phyloP scores from a whole-genome alignment of 768 basidiomycete species.

The Rhizopogon vinicolor region DNA sequence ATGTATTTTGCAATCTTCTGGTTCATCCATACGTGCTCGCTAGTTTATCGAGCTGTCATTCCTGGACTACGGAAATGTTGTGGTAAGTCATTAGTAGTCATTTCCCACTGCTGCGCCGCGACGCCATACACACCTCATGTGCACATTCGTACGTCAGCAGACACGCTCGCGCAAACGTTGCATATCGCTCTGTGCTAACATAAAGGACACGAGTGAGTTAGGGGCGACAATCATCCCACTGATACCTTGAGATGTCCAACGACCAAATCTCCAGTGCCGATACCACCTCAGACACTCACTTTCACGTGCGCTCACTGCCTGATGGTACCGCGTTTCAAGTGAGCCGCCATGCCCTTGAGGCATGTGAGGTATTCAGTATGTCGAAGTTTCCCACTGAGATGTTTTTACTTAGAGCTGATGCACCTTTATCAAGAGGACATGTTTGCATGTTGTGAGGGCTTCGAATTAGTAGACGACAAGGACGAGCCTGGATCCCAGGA shows the following conservation, averaged over 20 bases:
- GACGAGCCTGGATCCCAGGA: constrained; percentile 14
- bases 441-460: constrained; percentile 56
- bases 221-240: not conserved
- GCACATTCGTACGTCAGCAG: not conserved
- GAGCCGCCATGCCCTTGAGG: constrained; percentile 41
- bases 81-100: not conserved
- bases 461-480: constrained; percentile 5
- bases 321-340: constrained; percentile 49
- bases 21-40: not conserved
- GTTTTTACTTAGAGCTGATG: not conserved
- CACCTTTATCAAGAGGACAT: constrained; percentile 48
- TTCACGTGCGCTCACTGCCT: constrained; percentile 48
- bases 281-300: constrained; percentile 38
- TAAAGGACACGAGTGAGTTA: not conserved
- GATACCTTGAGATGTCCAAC: not conserved
- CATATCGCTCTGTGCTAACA: not conserved
- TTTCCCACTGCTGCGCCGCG: constrained; percentile 1
- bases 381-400: constrained; percentile 3
- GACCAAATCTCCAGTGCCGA: not conserved
- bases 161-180: not conserved
- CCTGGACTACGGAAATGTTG: not conserved
- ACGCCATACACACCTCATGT: not conserved
- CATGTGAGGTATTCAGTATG: constrained; percentile 65
- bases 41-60: not conserved
- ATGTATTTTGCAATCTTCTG: constrained; percentile 30